Base-by-base conservation (phyloP, 805 yeast species). In the Komagataella ulmi region DNA sequence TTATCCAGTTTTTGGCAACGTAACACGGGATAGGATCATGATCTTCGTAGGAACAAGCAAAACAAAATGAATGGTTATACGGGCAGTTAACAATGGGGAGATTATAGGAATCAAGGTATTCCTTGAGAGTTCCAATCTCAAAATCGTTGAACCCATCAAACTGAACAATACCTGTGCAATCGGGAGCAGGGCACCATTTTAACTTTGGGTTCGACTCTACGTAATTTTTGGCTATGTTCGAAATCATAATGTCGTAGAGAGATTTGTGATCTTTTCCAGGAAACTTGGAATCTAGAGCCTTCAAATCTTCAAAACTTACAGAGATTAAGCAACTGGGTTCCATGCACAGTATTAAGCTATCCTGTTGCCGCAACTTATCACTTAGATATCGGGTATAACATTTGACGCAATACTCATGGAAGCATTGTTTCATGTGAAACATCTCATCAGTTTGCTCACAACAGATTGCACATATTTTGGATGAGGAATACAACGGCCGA, bases 1-100 rank as follows among this genome's bases (percentile, higher is more conserved):
- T 72, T 36, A 83, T 71, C 99, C 99, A 93, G 47, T 66, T 63
- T 51, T 72, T 71, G 0, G 83, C 83, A 3, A 85, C 62, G 56
- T 65, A 66, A 62, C 99, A 93, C 2, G 93, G 85, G n/a, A 85
- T 76, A 0, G 98, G 98, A 7, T 79, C 65, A 65, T 93, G 99
- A 57, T 83, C 81, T 57, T 85, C 91, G 52, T 71, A 71, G 19
- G 76, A 75, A 61, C 99, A 93, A 23, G 72, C 69, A 57, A 82
- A 83, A 61, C 99, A 93, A 61, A 90, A 91, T 53, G 75, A 75
- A 59, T 89, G 90, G 3, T 74, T 74, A 49, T 76, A 70, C 1
- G 67, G 60, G 63, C 99, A 93, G 24, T 70, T 65, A 2, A 88
- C 97, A 6, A 81, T 73, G 3, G 95, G 91, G 1, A 86, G 71